Conservation (phyloP, 176 grass and related monocot genomes). For the Zoysia pacifica region DNA sequence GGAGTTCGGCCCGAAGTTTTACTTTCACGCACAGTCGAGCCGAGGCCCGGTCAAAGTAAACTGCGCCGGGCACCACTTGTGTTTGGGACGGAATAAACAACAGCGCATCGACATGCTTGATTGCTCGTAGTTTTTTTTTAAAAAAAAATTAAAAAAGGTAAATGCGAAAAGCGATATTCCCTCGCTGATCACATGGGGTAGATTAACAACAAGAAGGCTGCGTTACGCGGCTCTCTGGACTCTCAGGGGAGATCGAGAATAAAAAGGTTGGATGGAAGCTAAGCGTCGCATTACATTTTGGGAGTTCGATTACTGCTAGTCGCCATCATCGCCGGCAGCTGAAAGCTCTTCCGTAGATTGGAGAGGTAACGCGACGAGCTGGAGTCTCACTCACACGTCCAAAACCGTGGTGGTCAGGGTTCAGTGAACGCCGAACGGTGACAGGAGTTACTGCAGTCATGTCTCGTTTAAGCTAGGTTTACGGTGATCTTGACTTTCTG, state of each 20-base stretch:
- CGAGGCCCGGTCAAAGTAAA: constrained; percentile 49
- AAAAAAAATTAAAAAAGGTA: not conserved
- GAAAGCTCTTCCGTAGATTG: constrained; percentile 47
- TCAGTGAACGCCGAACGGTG: not conserved
- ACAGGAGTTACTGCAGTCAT: constrained; percentile 19
- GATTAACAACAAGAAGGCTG: constrained; percentile 55
- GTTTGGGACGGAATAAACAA: constrained; percentile 46
- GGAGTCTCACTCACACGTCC: constrained; percentile 20
- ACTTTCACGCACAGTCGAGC: constrained; percentile 45
- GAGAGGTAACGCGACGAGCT: constrained; percentile 1
- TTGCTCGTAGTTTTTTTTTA: not conserved
- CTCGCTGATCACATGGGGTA: constrained; percentile 32
- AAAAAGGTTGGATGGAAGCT: constrained; percentile 57
- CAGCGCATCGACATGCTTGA: constrained; percentile 38
- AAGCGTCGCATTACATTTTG: constrained; percentile 13
- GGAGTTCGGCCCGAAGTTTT: constrained; percentile 60
- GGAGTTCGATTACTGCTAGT: constrained; percentile 35
- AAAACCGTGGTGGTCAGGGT: constrained; percentile 25
- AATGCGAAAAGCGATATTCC: constrained; percentile 38
- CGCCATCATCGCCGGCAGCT: constrained; percentile 45
- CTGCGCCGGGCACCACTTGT: constrained; percentile 33
- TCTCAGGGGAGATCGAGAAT: constrained; percentile 28
- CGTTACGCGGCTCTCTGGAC: constrained; percentile 7
- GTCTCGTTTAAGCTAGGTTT: not conserved
- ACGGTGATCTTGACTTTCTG: not conserved